phyloP scores from a whole-genome alignment of 306 rosid species.

The Coriaria nepalensis region DNA sequence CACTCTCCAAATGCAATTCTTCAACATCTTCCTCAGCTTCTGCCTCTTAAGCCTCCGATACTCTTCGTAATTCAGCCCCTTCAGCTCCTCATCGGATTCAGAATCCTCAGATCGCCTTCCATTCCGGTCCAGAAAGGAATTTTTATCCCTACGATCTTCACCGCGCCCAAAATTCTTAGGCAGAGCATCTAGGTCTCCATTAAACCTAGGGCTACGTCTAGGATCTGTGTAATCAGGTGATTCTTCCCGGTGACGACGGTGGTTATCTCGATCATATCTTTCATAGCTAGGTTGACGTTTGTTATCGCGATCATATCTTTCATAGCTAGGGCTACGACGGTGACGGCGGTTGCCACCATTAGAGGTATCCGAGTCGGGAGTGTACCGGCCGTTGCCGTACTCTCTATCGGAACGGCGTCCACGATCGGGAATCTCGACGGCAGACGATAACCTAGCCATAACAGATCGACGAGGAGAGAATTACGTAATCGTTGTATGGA shows the following conservation, averaged over 20 bases:
- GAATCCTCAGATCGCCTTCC: slow-evolving; percentile 31
- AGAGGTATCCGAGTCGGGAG: slow-evolving; percentile 30
- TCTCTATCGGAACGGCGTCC: slow-evolving; percentile 21
- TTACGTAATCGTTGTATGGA: too few relatives aligned
- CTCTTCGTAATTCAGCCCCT: slow-evolving; percentile 59
- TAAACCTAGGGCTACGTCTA: slow-evolving; percentile 35
- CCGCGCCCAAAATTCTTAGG: slow-evolving; percentile 63
- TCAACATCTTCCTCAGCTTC: slow-evolving; percentile 60
- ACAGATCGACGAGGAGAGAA: too few relatives aligned
- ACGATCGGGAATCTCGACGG: slow-evolving; percentile 24
- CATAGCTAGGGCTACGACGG: slow-evolving; percentile 76
- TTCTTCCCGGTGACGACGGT: slow-evolving; percentile 20
- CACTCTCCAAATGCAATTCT: slow-evolving; percentile 60
- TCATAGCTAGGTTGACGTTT: too few relatives aligned
- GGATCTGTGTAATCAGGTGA: slow-evolving; percentile 26
- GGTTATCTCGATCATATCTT: slow-evolving; percentile 22
- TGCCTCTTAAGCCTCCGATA: slow-evolving; percentile 70
- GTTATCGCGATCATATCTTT: slow-evolving; percentile 27
- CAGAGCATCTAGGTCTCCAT: slow-evolving; percentile 15
- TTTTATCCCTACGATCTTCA: slow-evolving; percentile 16
- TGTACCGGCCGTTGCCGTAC: slow-evolving; percentile 20
- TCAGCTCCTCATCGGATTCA: slow-evolving; percentile 76
- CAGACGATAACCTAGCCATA: slow-evolving; percentile 47
- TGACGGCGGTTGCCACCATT: slow-evolving; percentile 2
- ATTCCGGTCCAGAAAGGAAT: slow-evolving; percentile 37